Base-by-base conservation (phyloP, 495 filamentous ascomycete species). In the Delitschia confertaspora region DNA sequence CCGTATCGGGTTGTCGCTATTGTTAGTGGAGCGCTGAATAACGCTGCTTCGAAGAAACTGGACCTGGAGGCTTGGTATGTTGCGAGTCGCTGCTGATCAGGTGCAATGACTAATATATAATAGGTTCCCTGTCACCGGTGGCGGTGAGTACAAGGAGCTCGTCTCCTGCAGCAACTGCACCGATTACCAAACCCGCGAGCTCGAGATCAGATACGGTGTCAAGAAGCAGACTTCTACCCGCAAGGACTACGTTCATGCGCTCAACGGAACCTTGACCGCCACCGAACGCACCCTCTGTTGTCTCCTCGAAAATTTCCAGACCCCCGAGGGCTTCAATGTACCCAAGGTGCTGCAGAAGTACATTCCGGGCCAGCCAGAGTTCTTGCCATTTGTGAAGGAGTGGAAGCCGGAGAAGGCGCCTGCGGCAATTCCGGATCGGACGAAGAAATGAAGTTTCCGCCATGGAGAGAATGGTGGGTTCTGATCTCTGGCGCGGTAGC, bases 261-360 rank as follows among this genome's bases (percentile, higher is more conserved):
- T 98, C 44, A 98, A 96, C 66, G 47, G 47, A 6, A 52, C 48
- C n/a, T 27, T 98, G 10, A 89, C 83, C 60, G 91, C 91, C 2
- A 95, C 91, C 0, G 91, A 93, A 64, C 75, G 91, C 51, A 85
- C 93, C 16, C 72, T 96, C 19, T 98, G 91, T 71, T 95, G 89
- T 57, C 68, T 96, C 16, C 74, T 98, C 32, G 93, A 98, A 67
- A 98, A 96, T 68, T 96, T 85, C 64, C 91, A 98, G 68, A 86
- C 77, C 2, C 79, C 91, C 54, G 79, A 89, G 76, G 89, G 89
- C 36, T 73, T 95, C 52, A 76, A 73, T 33, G 83, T 96, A 37
- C 91, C 93, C 0, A 80, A 89, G 66, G 79, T 82, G 26, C 72
- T 98, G 33, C 75, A 85, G 33, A 93, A 88, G 67, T 98, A 95